Evolutionary conservation across 495 filamentous ascomycete species (phyloP), one percentile per base, ranked within the genome.

Genomic region (Rhypophila decipiens): DNA sequence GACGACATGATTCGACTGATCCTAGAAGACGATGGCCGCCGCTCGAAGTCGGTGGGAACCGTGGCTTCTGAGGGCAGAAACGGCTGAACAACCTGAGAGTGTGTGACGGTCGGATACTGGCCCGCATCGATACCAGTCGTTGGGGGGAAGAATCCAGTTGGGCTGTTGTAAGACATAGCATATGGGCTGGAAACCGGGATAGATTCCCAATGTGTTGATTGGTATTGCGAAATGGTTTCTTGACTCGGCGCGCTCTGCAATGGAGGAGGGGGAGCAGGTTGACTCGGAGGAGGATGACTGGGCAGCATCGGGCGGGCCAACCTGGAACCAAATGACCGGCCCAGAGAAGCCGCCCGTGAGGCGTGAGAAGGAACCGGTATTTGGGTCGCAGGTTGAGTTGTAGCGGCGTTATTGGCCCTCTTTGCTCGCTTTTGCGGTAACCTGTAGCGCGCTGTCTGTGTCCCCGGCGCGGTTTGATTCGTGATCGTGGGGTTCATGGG

Each of bases 301-400:
- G 52, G 49, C 4, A 52, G 49, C 2, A 52, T 19, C 44, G 27
- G n/a, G 51, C 27, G 27, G 27, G 49, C 1, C 47, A 17, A 37
- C 33, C 27, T 4, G 21, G 22, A 22, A n/a, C n/a, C n/a, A n/a
- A 2, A 24, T 24, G n/a, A 39, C 24, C 22, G 46, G 45, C 15
- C 21, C 2, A 39, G 20, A 22, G 53, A 50, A 5, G 56, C 52
- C 10, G 49, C 53, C 21, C 52, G 45, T 29, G 56, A 46, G 31
- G 51, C 33, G 33, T 59, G 52, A 17, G 49, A 50, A 2, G 52
- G 56, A 12, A 55, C 31, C 7, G 56, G 56, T 24, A 59, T 55
- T 15, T 59, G 56, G 2, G 56, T 56, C 11, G 46, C 44, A 5
- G 52, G 51, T n/a, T 50, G 48, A 2, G 42, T 24, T 15, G 51